Base-by-base conservation (phyloP, 768 basidiomycete genomes). In the Phlebiopsis flavidoalba region DNA sequence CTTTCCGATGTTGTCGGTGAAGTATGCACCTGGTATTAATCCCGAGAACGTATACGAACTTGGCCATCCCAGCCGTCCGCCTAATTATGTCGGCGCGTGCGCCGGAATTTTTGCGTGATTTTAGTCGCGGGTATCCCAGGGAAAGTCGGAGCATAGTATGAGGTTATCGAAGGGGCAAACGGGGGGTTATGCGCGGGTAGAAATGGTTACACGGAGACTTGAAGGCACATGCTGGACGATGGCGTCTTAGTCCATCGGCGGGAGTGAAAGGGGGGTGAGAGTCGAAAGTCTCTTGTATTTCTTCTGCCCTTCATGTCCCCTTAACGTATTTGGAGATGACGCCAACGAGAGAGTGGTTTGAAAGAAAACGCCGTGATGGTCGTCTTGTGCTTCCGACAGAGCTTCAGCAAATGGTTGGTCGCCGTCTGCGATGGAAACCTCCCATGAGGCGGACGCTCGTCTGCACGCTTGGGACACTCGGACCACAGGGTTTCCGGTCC, bases 201-300 rank as follows among this genome's bases (percentile, higher is more conserved):
- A 45, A 12, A 37, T 45, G 19, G 11, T n/a, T 14, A 63, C 3
- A 62, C 52, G 5, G 76, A 74, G 40, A 73, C 69, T 47, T 70
- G 65, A 60, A 76, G 73, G 66, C 77, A 76, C 43, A 78, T 69
- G 46, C 50, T 70, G 49, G 67, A 67, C 2, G 63, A 55, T 6
- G 76, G 62, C 7, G 67, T 64, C 19, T 66, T 64, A 15, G 74
- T 63, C 33, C 68, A 57, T 5, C 58, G 68, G 15, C 77, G 72
- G n/a, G 7, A 77, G 70, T 12, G 75, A 76, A 21, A 76, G 64
- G 14, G 77, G 70, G 12, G 76, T 66, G 31, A 14, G 15, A n/a
- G 63, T 62, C 1, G 57, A 15, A 26, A 68, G 46, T 22, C 54
- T 45, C 52, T 53, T 58, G 58, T 51, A 63, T 52, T 37, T 46